These are phyloP conservation scores for Mycena olivaceomarginata DNA, from an alignment of 768 basidiomycete species.

Conservation along the genomic window DNA sequence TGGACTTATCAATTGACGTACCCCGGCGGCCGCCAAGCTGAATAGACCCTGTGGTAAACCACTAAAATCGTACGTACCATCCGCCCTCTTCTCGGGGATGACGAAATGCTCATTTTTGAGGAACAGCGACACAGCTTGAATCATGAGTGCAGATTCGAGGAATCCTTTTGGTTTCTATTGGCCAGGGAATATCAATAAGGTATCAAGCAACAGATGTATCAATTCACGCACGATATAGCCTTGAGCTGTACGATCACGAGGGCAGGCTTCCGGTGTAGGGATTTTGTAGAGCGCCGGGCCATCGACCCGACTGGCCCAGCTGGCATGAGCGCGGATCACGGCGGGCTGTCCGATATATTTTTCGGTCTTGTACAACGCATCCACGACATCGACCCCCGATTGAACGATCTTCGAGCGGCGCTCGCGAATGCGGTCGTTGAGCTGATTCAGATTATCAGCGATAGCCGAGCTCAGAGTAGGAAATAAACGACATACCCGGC, in stretches of 20 bases:
- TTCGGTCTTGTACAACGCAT: not conserved
- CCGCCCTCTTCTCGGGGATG: not conserved
- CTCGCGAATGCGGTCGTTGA: too few species aligned
- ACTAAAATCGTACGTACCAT: slow-evolving; percentile 5
- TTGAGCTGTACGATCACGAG: not conserved
- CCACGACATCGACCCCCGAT: too few species aligned
- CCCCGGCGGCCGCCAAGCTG: not conserved
- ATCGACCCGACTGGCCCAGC: not conserved
- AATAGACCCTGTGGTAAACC: not conserved
- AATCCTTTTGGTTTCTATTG: not conserved
- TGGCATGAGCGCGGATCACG: not conserved
- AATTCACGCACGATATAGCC: slow-evolving; percentile 8
- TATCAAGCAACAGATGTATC: not conserved
- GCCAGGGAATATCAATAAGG: not conserved
- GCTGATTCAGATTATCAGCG: too few species aligned
- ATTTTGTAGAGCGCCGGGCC: slow-evolving; percentile 19
- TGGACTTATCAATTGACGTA: not conserved
- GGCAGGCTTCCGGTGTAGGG: not conserved
- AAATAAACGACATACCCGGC: too few species aligned
- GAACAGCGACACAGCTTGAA: not conserved
- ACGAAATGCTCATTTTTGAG: not conserved
- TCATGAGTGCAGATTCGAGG: not conserved
- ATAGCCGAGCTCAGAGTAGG: too few species aligned
- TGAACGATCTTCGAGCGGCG: too few species aligned
- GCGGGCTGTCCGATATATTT: not conserved